Evolutionary conservation across 164 flowering plant species (phyloP), one percentile per base, ranked within the genome.

Genomic region (Akebia trifoliata): DNA sequence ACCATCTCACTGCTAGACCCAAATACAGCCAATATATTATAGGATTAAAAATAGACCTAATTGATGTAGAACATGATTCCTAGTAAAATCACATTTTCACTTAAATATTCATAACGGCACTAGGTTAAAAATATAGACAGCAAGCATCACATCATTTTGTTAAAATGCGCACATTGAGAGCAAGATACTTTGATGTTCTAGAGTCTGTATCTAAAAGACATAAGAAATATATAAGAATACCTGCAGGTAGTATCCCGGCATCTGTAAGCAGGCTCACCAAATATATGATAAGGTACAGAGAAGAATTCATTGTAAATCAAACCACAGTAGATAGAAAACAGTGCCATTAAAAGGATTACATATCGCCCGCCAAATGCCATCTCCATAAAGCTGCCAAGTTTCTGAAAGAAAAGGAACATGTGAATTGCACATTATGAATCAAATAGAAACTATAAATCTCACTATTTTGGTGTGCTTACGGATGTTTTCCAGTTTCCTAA

Each of bases 301-400:
- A 90, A 90, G 76, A 90, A 90, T 65, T 90, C 97, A 59, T 90
- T 90, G 84, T 90, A 90, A 42, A 90, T 85, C 66, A 90, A 72
- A 39, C 97, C 97, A 63, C 97, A 90, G 49, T 90, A 90, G 31
- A 90, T 87, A 29, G 97, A 90, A 71, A 90, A 90, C 37, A 90
- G 60, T 49, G 97, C 75, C 97, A 90, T 90, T 66, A 87, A 71
- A 65, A 87, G 93, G 54, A 90, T 69, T 35, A 90, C 72, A 71
- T 87, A 90, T 47, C 97, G 97, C 43, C 97, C 97, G 30, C 97
- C 97, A 76, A 84, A 90, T 26, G 83, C 79, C 94, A 87, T 84
- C 75, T 90, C 97, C 95, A 87, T 79, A 60, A 90, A 87, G 83
- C 87, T 86, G 49, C 94, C 94, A 22, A 90, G 91, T 87, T 86